These are phyloP conservation scores for Pyrenochaeta sp. DNA, from an alignment of 2,329 filamentous ascomycete species.

Conservation along the genomic window DNA sequence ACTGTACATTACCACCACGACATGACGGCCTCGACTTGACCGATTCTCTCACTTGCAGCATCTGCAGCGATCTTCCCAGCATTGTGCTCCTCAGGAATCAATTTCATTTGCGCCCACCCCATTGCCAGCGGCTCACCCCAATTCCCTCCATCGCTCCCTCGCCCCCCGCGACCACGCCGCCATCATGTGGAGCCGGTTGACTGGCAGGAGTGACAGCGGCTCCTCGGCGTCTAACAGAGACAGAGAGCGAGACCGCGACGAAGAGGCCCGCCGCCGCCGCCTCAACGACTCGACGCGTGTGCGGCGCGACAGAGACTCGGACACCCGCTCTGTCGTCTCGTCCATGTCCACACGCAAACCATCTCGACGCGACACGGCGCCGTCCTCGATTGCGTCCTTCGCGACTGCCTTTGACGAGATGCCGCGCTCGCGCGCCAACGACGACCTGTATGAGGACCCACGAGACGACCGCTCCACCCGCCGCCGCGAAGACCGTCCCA, in stretches of 20 bases:
- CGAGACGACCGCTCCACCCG: slow-evolving; percentile 32
- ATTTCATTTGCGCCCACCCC: slow-evolving; percentile 30
- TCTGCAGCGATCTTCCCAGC: slow-evolving; percentile 36
- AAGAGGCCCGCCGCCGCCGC: slow-evolving; percentile 33
- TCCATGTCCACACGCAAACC: slow-evolving; percentile 44
- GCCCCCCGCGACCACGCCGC: slow-evolving; percentile 9
- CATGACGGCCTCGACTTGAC: slow-evolving; percentile 28
- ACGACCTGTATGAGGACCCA: slow-evolving; percentile 43
- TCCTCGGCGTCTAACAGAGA: slow-evolving; percentile 32
- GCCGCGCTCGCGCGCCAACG: slow-evolving; percentile 35
- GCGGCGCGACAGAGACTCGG: slow-evolving; percentile 39
- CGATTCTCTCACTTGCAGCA: slow-evolving; percentile 26
- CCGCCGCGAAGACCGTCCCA: slow-evolving; percentile 36
- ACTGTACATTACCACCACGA: slow-evolving; percentile 22
- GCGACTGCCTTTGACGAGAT: slow-evolving; percentile 48
- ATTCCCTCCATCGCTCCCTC: slow-evolving; percentile 25
- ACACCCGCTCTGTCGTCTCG: slow-evolving; percentile 45
- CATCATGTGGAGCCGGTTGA: slow-evolving; percentile 50
- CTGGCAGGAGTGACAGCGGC: slow-evolving; percentile 45
- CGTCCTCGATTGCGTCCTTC: slow-evolving; percentile 48
- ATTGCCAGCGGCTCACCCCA: slow-evolving; percentile 17
- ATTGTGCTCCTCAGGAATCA: slow-evolving; percentile 16
- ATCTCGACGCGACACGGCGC: slow-evolving; percentile 37
- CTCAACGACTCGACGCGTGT: slow-evolving; percentile 36
- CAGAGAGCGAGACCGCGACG: slow-evolving; percentile 36